Base-by-base conservation (phyloP, 441 rosid genomes). In the Euphorbia schlechtendalii region DNA sequence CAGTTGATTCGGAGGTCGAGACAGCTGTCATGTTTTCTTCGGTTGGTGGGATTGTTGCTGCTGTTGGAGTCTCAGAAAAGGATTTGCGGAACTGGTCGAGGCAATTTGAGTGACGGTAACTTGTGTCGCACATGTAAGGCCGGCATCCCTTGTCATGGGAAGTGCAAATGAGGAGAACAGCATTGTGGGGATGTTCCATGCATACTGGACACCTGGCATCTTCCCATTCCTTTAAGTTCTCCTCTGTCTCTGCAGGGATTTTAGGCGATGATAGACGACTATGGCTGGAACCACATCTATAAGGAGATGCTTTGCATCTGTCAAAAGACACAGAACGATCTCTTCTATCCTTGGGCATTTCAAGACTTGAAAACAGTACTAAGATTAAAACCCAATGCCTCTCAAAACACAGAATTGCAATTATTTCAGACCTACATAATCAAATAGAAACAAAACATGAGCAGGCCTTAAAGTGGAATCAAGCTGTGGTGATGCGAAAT, bases 111-210 rank as follows among this genome's bases (percentile, higher is more conserved):
- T 86, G 96, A 22, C 96, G 87, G 64, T 88, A 84, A 71, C 96
- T 88, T 41, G 96, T 88, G 61, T 88, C 92, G 52, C 96, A 88
- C 88, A 86, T 88, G 76, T 75, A 88, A 24, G 92, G 91, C 36
- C 83, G 96, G 46, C 96, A 88, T 14, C 96, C 96, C 74, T 81
- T 88, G 15, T 82, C 85, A 60, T 88, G 84, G 63, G 96, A 86
- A 57, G 96, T 70, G 63, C 96, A 86, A 60, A 86, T 53, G 9
- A 88, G 89, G 63, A 88, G 86, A 68, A 88, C 81, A 25, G 92
- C 90, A 77, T 88, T 88, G 72, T 88, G 96, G 54, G 96, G 96
- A 80, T 84, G 96, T 65, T 88, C 96, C 84, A 88, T 84, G 73
- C 96, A 88, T 40, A 88, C 86, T 38, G 92, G 86, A 76, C 96